These are phyloP conservation scores for Botryosphaeria dothidea DNA, from an alignment of 2,329 filamentous ascomycete genomes.

Conservation along the genomic window DNA sequence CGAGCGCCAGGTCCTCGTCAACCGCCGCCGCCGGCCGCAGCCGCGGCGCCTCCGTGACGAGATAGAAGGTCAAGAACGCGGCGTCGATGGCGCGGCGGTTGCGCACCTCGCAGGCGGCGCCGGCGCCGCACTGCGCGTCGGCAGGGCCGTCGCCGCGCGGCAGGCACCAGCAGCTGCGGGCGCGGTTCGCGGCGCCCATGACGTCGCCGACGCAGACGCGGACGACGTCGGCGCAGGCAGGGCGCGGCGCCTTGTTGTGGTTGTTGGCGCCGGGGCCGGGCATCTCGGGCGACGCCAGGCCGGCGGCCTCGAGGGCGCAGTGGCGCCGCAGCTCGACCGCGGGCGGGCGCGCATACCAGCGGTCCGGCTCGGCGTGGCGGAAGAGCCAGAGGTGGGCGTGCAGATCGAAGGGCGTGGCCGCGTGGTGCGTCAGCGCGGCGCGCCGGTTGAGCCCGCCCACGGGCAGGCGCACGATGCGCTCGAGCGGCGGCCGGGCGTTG, in stretches of 20 bases:
- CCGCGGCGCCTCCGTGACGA: slow-evolving; percentile 8
- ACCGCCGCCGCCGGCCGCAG: not conserved
- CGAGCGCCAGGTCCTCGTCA: not conserved
- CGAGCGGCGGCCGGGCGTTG: not conserved
- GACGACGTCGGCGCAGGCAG: not conserved
- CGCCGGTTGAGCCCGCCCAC: not conserved
- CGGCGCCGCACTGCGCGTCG: not conserved
- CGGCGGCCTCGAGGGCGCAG: not conserved
- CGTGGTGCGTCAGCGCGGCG: slow-evolving; percentile 5
- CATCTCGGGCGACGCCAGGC: not conserved
- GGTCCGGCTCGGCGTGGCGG: slow-evolving; percentile 1
- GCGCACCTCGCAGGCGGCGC: not conserved
- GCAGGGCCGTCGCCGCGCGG: not conserved
- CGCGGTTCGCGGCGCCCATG: not conserved
- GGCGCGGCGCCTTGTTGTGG: not conserved
- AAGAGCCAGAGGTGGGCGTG: slow-evolving; percentile 11
- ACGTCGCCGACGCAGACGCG: slow-evolving; percentile 1
- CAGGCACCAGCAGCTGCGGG: not conserved
- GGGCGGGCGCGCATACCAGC: slow-evolving; percentile 11
- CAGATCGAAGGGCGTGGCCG: slow-evolving; percentile 12
- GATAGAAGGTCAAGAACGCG: not conserved
- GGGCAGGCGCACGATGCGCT: slow-evolving; percentile 12
- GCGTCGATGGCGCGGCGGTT: not conserved
- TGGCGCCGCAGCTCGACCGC: not conserved
- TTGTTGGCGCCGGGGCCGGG: not conserved